phyloP scores from a whole-genome alignment of 179 eudicot species.

The Pouteria campechiana region DNA sequence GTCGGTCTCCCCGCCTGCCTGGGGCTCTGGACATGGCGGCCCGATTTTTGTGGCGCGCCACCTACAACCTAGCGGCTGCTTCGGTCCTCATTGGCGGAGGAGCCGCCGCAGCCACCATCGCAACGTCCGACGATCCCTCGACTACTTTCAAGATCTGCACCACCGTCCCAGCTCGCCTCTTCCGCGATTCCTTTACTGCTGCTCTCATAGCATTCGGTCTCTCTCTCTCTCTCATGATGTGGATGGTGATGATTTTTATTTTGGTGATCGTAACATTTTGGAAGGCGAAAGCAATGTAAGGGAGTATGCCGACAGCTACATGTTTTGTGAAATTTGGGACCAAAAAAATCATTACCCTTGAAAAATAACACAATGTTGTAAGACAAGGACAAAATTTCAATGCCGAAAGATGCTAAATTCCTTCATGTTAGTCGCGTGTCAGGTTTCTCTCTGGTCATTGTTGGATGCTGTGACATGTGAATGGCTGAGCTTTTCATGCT shows the following conservation, averaged over 20 bases:
- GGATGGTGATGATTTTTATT: not conserved
- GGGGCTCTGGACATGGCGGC: conserved; percentile 66
- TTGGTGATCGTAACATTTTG: not conserved
- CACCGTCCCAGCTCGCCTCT: conserved; percentile 72
- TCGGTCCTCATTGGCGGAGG: conserved; percentile 51
- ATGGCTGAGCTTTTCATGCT: too few relatives aligned
- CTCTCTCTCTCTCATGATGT: not conserved
- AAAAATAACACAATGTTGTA: too few relatives aligned
- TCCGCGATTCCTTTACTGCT: conserved; percentile 63
- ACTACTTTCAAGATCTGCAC: conserved; percentile 55
- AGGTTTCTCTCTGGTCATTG: too few relatives aligned
- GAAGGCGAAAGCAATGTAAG: too few relatives aligned
- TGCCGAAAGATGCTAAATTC: too few relatives aligned
- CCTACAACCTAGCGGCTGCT: conserved; percentile 35
- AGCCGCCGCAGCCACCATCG: conserved; percentile 45
- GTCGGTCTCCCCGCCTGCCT: conserved; percentile 59
- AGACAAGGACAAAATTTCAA: too few relatives aligned
- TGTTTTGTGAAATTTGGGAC: too few relatives aligned
- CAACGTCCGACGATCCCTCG: conserved; percentile 67
- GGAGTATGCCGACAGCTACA: too few relatives aligned
- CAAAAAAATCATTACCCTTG: too few relatives aligned
- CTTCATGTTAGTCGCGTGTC: too few relatives aligned
- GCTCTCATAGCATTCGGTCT: conserved; percentile 73
- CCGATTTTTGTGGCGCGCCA: conserved; percentile 49
- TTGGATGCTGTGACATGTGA: not conserved